phyloP scores from a whole-genome alignment of 495 filamentous ascomycete genomes.

The Aeminium ludgeri region DNA sequence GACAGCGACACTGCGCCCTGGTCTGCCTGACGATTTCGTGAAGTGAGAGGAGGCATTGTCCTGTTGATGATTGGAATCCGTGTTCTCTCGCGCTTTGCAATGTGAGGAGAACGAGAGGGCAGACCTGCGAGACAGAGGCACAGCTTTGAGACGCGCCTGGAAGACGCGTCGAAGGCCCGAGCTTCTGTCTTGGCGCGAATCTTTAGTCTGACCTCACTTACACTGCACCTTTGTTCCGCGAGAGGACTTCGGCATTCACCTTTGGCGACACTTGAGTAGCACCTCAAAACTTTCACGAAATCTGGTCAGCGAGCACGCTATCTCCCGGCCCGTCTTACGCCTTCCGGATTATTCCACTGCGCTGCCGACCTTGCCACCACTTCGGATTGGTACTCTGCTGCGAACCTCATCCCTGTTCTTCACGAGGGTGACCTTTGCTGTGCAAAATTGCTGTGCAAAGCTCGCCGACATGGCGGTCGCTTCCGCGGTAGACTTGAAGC shows the following conservation, averaged over 20 bases:
- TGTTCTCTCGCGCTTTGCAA: too few relatives aligned
- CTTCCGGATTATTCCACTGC: too few relatives aligned
- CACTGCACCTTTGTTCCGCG: neutral
- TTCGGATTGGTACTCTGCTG: neutral
- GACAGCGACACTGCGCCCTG: too few relatives aligned
- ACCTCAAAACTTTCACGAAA: too few relatives aligned
- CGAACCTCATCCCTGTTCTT: neutral
- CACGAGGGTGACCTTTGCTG: neutral
- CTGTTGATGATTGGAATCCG: too few relatives aligned
- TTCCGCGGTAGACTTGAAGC: conserved; percentile 3
- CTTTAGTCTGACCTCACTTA: neutral
- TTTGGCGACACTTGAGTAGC: too few relatives aligned
- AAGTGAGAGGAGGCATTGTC: conserved; percentile 11
- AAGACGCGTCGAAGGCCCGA: neutral
- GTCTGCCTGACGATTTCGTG: neutral
- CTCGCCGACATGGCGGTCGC: conserved; percentile 4
- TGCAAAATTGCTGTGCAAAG: too few relatives aligned
- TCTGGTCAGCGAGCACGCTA: too few relatives aligned
- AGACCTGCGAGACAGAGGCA: too few relatives aligned
- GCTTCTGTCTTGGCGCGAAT: neutral
- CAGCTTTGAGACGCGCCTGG: neutral
- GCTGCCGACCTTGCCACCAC: too few relatives aligned
- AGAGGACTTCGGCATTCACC: neutral
- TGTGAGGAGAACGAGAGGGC: too few relatives aligned
- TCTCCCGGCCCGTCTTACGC: too few relatives aligned